Evolutionary conservation across 2,329 filamentous ascomycete species (phyloP).

Genomic region (Arthrinium puccinioides): DNA sequence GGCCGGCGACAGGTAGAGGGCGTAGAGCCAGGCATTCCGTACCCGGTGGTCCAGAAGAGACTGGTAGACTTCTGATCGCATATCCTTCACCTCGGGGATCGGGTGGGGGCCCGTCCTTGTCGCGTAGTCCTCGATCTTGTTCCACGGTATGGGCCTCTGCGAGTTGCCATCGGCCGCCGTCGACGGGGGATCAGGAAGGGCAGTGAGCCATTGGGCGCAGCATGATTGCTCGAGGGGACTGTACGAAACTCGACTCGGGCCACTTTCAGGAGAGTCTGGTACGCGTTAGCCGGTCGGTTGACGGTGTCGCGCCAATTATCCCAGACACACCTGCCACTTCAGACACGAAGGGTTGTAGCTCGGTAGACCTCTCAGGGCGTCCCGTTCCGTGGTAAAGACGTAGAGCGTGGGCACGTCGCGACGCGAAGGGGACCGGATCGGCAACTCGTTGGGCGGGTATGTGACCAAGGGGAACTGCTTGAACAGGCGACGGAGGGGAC

Average conservation of each 20-base stretch:
- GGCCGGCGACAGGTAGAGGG: slow-evolving; percentile 65
- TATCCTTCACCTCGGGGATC: slow-evolving; percentile 41
- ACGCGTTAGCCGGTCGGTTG: not conserved
- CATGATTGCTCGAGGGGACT: slow-evolving; percentile 79
- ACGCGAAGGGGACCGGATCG: slow-evolving; percentile 35
- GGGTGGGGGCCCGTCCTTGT: slow-evolving; percentile 37
- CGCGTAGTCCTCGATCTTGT: slow-evolving; percentile 63
- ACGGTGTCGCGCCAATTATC: not conserved
- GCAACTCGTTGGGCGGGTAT: slow-evolving; percentile 69
- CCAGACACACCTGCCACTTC: slow-evolving; percentile 78
- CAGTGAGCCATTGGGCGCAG: slow-evolving; percentile 79
- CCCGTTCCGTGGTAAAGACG: slow-evolving; percentile 65
- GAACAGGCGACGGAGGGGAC: slow-evolving; percentile 75
- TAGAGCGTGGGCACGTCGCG: slow-evolving; percentile 53
- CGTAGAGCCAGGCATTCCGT: slow-evolving; percentile 82
- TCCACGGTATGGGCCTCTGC: slow-evolving; percentile 46
- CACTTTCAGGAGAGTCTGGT: slow-evolving; percentile 75
- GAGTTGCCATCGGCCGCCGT: slow-evolving; percentile 24
- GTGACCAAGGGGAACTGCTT: slow-evolving; percentile 72
- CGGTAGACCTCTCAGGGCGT: slow-evolving; percentile 53
- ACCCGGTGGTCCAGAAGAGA: slow-evolving; percentile 70
- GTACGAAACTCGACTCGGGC: slow-evolving; percentile 59
- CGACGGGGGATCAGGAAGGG: slow-evolving; percentile 70
- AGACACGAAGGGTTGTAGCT: slow-evolving; percentile 91
- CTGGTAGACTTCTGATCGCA: slow-evolving; percentile 66